Evolutionary conservation across 1,284 basidiomycete species (phyloP), one percentile per base, ranked within the genome.

Genomic region (Cutaneotrichosporon sp.): DNA sequence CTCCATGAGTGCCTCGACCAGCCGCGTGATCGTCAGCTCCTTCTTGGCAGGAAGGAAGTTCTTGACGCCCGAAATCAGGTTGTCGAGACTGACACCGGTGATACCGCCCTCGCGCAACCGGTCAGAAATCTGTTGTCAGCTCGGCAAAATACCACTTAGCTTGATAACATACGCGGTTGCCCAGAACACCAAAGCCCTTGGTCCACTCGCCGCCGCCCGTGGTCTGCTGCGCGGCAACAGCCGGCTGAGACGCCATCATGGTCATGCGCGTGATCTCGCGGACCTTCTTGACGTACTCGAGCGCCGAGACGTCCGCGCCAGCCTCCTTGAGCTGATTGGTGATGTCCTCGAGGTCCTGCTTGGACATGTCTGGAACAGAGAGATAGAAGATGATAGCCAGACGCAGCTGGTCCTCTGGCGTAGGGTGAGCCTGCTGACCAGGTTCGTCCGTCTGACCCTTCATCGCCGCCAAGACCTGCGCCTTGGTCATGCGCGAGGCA

Each of bases 21-120:
- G 80, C 8, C 94, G 84, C 0, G 96, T 97, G 43, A 97, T 84
- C 8, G 90, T 86, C 39, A 97, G 81, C 54, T 97, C 84, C 76
- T 98, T 99, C 69, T 91, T 90, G 0, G 89, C 87, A 0, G 96
- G 96, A 13, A 99, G 77, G 80, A 99, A 94, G 77, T 97, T 97
- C 75, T 97, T 97, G 56, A 99, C 96, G 26, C 93, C 94, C 1
- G 92, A 93, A 54, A 99, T 89, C 12, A 98, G 79, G 71, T 96
- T 94, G 70, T 98, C 94, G 37, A 96, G 80, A 0, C 77, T 77
- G 17, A 77, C 77, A n/a, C 76, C 76, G 43, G 74, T 74, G 63
- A 82, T 75, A 20, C 91, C 91, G 35, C 90, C 88, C 71, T 97
- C 94, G 75, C 96, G 90, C 56, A 99, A 77, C 42, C 90, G 82